A percentile compares a stretch with the other conserved stretches of the same genome.
These are phyloP conservation scores for Leccinellum rugosiceps DNA, from an alignment of 768 basidiomycete genomes.

Conservation along the genomic window DNA sequence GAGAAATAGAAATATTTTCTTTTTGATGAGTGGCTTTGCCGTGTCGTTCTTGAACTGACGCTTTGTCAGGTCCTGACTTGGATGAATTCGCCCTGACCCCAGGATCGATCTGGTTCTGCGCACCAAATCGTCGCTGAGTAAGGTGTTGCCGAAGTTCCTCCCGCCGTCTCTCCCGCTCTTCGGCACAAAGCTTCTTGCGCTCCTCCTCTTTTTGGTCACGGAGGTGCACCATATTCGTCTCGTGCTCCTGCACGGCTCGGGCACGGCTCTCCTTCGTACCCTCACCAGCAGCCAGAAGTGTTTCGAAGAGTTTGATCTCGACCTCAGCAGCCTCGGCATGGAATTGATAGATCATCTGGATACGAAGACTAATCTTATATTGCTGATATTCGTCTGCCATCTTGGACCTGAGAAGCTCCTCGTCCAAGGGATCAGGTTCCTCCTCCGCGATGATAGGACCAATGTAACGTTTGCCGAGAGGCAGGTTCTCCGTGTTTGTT, in stretches of 20 bases:
- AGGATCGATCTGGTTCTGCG: slow-evolving; percentile 16
- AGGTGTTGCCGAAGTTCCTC: slow-evolving; percentile 19
- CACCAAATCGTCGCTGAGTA: slow-evolving; percentile 15
- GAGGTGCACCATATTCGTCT: slow-evolving; percentile 31
- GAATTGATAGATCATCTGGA: slow-evolving; percentile 35
- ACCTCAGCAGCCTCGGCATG: slow-evolving; percentile 28
- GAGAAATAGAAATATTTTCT: slow-evolving; percentile 22
- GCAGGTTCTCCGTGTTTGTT: slow-evolving; percentile 13
- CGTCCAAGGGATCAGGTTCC: slow-evolving; percentile 26
- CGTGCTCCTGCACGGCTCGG: slow-evolving; percentile 30
- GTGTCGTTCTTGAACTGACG: slow-evolving; percentile 11
- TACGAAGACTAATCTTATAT: slow-evolving; percentile 31
- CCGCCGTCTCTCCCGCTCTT: slow-evolving; percentile 28
- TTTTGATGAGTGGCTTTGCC: slow-evolving; percentile 24
- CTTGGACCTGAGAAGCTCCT: slow-evolving; percentile 29
- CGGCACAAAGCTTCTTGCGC: slow-evolving; percentile 28
- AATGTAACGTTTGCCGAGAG: slow-evolving; percentile 32
- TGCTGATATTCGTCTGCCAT: slow-evolving; percentile 33
- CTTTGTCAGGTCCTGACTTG: slow-evolving; percentile 13
- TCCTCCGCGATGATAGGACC: slow-evolving; percentile 30
- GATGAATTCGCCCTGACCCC: slow-evolving; percentile 12
- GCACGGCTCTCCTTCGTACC: slow-evolving; percentile 31
- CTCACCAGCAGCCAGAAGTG: slow-evolving; percentile 19
- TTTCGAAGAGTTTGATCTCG: slow-evolving; percentile 30
- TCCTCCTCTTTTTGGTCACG: slow-evolving; percentile 33